phyloP scores from a whole-genome alignment of 2,329 filamentous ascomycete genomes.

The Lasiodiplodia theobromae region DNA sequence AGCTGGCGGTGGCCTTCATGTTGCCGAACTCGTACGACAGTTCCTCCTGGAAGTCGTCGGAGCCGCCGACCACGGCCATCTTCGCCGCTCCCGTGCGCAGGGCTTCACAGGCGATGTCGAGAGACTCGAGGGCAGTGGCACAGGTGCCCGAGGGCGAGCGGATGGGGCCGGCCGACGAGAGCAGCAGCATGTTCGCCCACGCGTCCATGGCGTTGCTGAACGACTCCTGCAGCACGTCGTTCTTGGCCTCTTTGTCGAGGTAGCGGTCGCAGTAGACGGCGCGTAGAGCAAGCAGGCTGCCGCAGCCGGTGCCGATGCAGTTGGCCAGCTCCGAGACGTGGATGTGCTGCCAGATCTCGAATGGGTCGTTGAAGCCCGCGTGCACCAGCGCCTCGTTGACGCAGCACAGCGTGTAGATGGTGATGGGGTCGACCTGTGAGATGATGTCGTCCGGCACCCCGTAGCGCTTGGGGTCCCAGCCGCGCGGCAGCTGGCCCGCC shows the following conservation, averaged over 20 bases:
- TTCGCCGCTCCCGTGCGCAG: constrained; percentile 44
- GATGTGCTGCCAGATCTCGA: constrained; percentile 42
- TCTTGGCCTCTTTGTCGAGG: constrained; percentile 42
- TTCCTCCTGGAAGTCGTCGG: constrained; percentile 45
- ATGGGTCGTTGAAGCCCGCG: constrained; percentile 46
- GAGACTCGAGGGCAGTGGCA: constrained; percentile 47
- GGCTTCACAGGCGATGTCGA: constrained; percentile 46
- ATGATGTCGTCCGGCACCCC: constrained; percentile 49
- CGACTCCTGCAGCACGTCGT: constrained; percentile 46
- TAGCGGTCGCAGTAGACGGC: constrained; percentile 43
- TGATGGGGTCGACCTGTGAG: constrained; percentile 45
- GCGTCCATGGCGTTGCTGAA: constrained; percentile 47
- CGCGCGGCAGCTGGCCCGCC: constrained; percentile 46
- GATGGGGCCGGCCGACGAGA: constrained; percentile 45
- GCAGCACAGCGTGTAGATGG: constrained; percentile 43
- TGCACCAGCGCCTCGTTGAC: constrained; percentile 44
- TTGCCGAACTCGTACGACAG: constrained; percentile 43
- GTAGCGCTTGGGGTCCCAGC: constrained; percentile 45
- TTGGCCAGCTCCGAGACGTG: constrained; percentile 48
- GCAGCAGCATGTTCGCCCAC: constrained; percentile 55
- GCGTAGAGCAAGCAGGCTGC: constrained; percentile 38
- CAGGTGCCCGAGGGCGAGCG: constrained; percentile 49
- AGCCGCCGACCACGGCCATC: constrained; percentile 45
- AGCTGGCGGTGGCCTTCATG: constrained; percentile 48
- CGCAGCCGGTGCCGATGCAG: constrained; percentile 44